Evolutionary conservation across 768 basidiomycete genomes (phyloP), one percentile per base, ranked within the genome.

Genomic region (Suillus decipiens): DNA sequence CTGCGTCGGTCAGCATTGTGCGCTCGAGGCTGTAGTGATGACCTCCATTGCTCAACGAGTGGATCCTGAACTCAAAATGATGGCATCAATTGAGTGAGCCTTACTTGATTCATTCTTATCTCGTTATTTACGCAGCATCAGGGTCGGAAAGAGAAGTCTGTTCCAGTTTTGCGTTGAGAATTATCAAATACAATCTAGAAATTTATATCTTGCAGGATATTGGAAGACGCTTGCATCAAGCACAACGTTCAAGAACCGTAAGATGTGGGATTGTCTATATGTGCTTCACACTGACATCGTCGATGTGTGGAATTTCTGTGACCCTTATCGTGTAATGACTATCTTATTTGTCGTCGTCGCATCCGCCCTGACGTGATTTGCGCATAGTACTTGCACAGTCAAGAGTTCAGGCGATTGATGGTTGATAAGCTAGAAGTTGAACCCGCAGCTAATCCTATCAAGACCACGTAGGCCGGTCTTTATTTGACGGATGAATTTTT

Each of bases 271-370:
- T 9, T 70, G 70, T 51, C 28, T 70, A 0, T 28, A 63, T 2
- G 61, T 68, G 14, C 61, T 70, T n/a, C 69, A 70, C 51, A 31
- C 59, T 1, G 70, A 71, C 45, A 69, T 71, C 22, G 45, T 71
- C 22, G 14, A 42, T 2, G 59, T 64, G 10, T 71, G 71, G 70
- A 71, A 71, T 48, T 67, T 71, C 39, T 24, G 36, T 17, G 66
- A 67, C 51, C 55, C 61, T 28, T 1, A 37, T 8, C 15, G 15
- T 17, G 61, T 62, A 58, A 36, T 58, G 1, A 12, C 12, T 39
- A 1, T 62, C 37, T n/a, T 42, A 2, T 10, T 14, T 42, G 17
- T 42, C 2, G 5, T 34, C 31, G 19, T 61, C 34, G 17, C 37
- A 19, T 62, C n/a, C n/a, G 7, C 28, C 5, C 54, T 62, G 19